These are phyloP conservation scores for Trichosporon ovoides DNA, from an alignment of 1,284 basidiomycete genomes.

Conservation along the genomic window DNA sequence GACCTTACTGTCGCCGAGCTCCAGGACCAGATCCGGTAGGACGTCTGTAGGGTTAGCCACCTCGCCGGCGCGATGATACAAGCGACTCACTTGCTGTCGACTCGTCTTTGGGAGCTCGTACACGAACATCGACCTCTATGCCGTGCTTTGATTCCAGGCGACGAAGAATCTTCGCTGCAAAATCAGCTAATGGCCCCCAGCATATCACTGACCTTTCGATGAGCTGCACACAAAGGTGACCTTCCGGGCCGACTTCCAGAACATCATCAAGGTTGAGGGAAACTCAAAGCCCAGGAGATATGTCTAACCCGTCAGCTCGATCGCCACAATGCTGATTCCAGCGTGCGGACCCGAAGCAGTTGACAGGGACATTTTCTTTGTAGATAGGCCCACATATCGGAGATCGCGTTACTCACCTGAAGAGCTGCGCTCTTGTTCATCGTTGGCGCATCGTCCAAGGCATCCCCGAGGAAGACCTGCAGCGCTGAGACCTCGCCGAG, in stretches of 20 bases:
- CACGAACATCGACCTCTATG: constrained; percentile 41
- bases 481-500: constrained; percentile 56
- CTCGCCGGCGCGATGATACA: background rate
- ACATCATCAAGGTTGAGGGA: constrained; percentile 82
- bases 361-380: no score
- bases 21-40: constrained; percentile 33
- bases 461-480: constrained; percentile 74
- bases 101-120: constrained; percentile 41
- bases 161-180: constrained; percentile 43
- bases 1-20: constrained; percentile 37
- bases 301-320: constrained; percentile 56
- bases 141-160: constrained; percentile 33
- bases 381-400: no score
- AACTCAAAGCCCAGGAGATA: constrained; percentile 97
- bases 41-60: constrained; percentile 23
- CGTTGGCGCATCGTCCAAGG: constrained; percentile 73
- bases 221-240: constrained; percentile 78
- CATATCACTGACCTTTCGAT: constrained; percentile 65
- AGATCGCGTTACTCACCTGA: constrained; percentile 72
- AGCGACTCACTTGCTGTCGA: constrained; percentile 26
- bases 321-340: background rate
- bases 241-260: constrained; percentile 57
- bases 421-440: constrained; percentile 82
- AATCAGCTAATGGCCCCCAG: background rate
- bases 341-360: no score